Evolutionary conservation across 345 rosid species (phyloP).

Genomic region (Salix purpurea): DNA sequence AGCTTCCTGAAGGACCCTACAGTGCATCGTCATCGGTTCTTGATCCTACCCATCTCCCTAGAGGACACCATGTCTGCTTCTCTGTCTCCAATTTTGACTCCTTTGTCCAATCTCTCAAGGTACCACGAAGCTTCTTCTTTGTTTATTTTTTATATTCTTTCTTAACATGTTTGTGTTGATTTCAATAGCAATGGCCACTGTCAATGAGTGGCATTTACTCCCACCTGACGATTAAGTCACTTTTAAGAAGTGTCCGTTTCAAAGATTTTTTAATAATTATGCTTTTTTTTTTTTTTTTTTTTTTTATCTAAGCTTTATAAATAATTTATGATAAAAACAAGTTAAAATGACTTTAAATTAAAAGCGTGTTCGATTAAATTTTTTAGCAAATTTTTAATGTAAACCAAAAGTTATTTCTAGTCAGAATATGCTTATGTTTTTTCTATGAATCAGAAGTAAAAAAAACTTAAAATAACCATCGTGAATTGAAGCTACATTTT

Average conservation of each 20-base stretch:
- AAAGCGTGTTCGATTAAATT: too few relatives aligned
- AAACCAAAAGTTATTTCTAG: too few relatives aligned
- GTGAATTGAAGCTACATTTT: not conserved
- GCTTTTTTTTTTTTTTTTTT: too few relatives aligned
- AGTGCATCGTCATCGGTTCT: conserved; percentile 50
- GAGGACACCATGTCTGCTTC: conserved; percentile 86
- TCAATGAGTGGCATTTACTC: not conserved
- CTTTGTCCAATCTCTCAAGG: conserved; percentile 64
- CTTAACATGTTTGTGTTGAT: not conserved
- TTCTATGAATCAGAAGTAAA: too few relatives aligned
- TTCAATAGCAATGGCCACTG: not conserved
- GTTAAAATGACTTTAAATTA: too few relatives aligned
- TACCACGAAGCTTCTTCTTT: conserved; percentile 1
- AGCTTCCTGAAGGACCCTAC: conserved; percentile 84
- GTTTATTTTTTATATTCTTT: not conserved
- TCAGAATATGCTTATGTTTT: too few relatives aligned
- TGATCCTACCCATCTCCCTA: conserved; percentile 68
- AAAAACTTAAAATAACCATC: too few relatives aligned
- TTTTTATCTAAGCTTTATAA: too few relatives aligned
- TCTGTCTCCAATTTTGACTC: conserved; percentile 68
- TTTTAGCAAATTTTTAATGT: too few relatives aligned
- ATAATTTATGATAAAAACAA: too few relatives aligned
- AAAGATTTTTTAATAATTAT: too few relatives aligned
- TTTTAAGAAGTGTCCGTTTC: too few relatives aligned
- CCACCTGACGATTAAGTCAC: not conserved